Evolutionary conservation across 345 rosid species (phyloP).

Genomic region (Citrus mangshanensis): DNA sequence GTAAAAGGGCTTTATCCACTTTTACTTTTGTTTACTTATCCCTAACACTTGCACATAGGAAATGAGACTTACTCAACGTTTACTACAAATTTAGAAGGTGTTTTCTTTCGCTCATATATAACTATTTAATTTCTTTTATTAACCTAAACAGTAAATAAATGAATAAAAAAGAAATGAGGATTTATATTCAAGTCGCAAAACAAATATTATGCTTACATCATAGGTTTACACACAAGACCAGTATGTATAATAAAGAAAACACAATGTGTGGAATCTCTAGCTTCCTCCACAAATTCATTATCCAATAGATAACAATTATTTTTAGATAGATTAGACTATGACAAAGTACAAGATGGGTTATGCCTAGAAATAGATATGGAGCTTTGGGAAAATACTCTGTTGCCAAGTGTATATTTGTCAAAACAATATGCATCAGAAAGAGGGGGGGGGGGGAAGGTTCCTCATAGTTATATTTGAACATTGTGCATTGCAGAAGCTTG

Average conservation of each 20-base stretch:
- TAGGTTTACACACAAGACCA: not conserved
- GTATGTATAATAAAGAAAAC: not conserved
- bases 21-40: too few species aligned
- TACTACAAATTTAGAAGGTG: too few species aligned
- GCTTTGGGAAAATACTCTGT: not conserved
- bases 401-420: too few species aligned
- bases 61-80: too few species aligned
- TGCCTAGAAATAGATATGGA: not conserved
- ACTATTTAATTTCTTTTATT: too few species aligned
- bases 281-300: not conserved
- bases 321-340: not conserved
- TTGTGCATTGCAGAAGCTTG: not conserved
- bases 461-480: not conserved
- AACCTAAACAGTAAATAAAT: too few species aligned
- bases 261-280: not conserved
- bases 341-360: not conserved
- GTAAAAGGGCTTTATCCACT: too few species aligned
- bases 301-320: not conserved
- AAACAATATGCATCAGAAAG: not conserved
- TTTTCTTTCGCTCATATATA: too few species aligned
- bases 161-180: too few species aligned
- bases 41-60: too few species aligned
- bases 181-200: not conserved
- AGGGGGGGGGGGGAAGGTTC: not conserved
- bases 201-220: not conserved